Percentiles rank a stretch among this genome's conserved stretches.
Conservation (phyloP, 169 alveolate species). For the Cryptosporidium bovis region DNA sequence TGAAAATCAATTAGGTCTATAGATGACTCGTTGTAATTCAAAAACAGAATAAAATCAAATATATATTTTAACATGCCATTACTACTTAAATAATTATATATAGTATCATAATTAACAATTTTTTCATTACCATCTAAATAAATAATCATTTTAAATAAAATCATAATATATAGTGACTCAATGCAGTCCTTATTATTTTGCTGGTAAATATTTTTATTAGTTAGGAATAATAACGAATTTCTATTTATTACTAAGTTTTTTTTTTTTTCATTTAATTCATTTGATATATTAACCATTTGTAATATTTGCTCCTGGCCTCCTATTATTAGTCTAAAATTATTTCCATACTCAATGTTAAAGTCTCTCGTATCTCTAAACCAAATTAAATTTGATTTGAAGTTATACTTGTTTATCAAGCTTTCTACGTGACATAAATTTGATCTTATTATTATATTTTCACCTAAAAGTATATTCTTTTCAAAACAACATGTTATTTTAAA, state of each 20-base stretch:
- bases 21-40: slow-evolving; percentile 2
- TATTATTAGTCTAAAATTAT: slow-evolving; percentile 10
- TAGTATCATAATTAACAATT: neutral
- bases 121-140: neutral
- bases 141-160: neutral
- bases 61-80: neutral
- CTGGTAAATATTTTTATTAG: slow-evolving; percentile 40
- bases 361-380: slow-evolving; percentile 39
- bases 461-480: neutral
- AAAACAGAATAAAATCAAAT: slow-evolving; percentile 9
- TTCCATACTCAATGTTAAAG: neutral
- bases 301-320: slow-evolving; percentile 71
- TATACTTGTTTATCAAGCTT: slow-evolving; percentile 12
- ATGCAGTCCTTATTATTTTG: slow-evolving; percentile 14
- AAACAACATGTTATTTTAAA: neutral
- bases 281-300: slow-evolving; percentile 11
- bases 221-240: slow-evolving; percentile 18
- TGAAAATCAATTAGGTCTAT: slow-evolving; percentile 5
- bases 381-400: slow-evolving; percentile 22
- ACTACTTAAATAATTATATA: neutral
- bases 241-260: slow-evolving; percentile 1
- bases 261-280: neutral
- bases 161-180: neutral
- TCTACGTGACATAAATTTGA: slow-evolving; percentile 23
- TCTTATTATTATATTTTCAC: slow-evolving; percentile 9